Evolutionary conservation across 148 eudicot species (phyloP), one percentile per base, ranked within the genome.

Genomic region (Limonium bicolor): DNA sequence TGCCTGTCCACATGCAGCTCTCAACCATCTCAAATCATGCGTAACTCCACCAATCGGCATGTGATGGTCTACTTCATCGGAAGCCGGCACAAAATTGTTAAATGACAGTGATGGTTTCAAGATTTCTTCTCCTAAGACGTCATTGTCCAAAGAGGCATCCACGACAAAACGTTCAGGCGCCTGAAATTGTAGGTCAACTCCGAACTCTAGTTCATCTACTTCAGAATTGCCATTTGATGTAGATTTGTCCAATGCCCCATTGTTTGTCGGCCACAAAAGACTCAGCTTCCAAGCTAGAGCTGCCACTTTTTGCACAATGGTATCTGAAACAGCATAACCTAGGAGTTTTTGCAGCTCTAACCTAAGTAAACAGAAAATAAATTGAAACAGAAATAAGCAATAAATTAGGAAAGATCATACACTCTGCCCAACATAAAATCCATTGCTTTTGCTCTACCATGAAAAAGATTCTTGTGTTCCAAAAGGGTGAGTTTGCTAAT

Each of bases 11-110:
- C 97, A 77, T 15, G 72, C 82, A 48, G 68, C 79, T 43, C 82
- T 74, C 61, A 90, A 53, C 97, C 97, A 84, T 41, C 58, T 72
- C 47, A 90, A 77, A 67, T 84, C 93, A 69, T 74, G 80, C 13
- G 17, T 63, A 38, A 63, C 67, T 33, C 61, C 67, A 50, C 48
- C 59, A 14, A 36, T 55, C 33, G 57, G 12, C 48, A 63, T 35
- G 31, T 53, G 51, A 86, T 93, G 84, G 81, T 93, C 50, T 86
- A 62, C 11, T 29, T 15, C n/a, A 47, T 43, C 44, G 29, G 56
- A 62, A 38, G 68, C 69, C 51, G 66, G 66, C 72, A 75, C 66
- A 56, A 58, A 59, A 10, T 48, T 70, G 33, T 64, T 56, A 61
- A 51, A 50, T 36, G 68, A 67, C 41, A 72, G 65, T 51, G 70